Base-by-base conservation (phyloP, 257 asterid genomes). In the Gynochthodes officinalis region DNA sequence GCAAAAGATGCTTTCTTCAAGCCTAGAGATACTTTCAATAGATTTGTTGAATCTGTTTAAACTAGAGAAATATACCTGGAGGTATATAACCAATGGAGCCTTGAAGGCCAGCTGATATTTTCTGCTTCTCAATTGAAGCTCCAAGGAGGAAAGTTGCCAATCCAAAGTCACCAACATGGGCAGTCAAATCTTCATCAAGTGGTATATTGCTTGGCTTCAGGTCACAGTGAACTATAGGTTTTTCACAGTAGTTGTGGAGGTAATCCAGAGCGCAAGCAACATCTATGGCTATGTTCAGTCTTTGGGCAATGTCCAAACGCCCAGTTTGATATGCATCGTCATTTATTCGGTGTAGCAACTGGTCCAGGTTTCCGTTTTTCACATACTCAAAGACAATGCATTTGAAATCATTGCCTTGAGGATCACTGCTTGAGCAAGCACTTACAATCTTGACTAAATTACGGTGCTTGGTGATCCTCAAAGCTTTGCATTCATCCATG, bases 61-160 rank as follows among this genome's bases (percentile, higher is more conserved):
- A 39, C 28, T 32, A 18, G n/a, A 18, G 35, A 4, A 49, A 43
- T 5, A 1, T 75, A 84, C 83, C 86, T 72, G 85, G 84, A 69
- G 89, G 83, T 48, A 75, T 75, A 76, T 79, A 84, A 2, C 86
- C 90, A 28, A 84, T 74, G 35, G 87, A 76, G 46, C 86, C 86
- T 50, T 80, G 80, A 5, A 86, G 75, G 23, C 80, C 64, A 62
- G 64, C 69, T 13, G 82, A 61, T 8, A 67, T n/a, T 27, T 64
- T 35, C 16, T 40, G 67, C n/a, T 48, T 74, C 61, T 15, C 40
- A 21, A 39, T 69, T 15, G 80, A 61, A 25, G 69, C 49, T 19
- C 72, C 67, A 1, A 73, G 48, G 48, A 84, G 83, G 69, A 82
- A 65, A 50, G 62, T 80, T 23, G 89, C 81, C 63, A 84, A 61